Percentiles rank a stretch among this genome's conserved stretches.
Conservation (phyloP, 768 basidiomycete genomes). For the Infundibulicybe gibba region DNA sequence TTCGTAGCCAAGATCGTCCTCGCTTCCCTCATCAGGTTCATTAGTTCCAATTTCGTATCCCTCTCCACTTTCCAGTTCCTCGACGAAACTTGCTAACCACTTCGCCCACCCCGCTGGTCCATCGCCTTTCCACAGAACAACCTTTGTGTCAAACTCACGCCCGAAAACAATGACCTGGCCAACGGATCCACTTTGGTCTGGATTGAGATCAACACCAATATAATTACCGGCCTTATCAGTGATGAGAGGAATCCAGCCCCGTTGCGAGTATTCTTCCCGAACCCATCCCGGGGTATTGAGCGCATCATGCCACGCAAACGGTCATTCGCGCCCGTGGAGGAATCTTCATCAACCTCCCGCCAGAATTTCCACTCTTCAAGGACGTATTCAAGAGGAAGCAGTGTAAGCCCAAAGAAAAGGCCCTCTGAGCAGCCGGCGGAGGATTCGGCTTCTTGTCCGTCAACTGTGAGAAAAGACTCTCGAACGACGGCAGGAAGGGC, state of each 20-base stretch:
- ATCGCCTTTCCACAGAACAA: conserved; percentile 91
- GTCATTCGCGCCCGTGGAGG: conserved; percentile 76
- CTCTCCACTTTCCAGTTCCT: conserved; percentile 89
- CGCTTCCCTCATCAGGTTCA: conserved; percentile 66
- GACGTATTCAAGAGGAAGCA: conserved; percentile 90
- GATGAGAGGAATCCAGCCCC: conserved; percentile 96
- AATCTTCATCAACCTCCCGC: conserved; percentile 90
- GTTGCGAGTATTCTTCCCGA: conserved; percentile 83
- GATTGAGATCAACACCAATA: conserved; percentile 92
- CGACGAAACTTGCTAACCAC: conserved; percentile 88
- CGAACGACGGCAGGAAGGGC: conserved; percentile 82
- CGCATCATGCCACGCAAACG: conserved; percentile 75
- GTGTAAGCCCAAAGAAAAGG: conserved; percentile 92
- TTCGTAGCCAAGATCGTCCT: conserved; percentile 84
- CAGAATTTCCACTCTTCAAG: conserved; percentile 96
- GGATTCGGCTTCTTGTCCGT: conserved; percentile 93
- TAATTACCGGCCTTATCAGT: conserved; percentile 96
- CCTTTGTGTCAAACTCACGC: conserved; percentile 98
- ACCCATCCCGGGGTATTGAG: conserved; percentile 91
- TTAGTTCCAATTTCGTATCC: conserved; percentile 74
- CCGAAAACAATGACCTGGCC: conserved; percentile 99
- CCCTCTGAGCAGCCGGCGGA: conserved; percentile 86
- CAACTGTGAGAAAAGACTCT: conserved; percentile 83
- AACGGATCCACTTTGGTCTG: conserved; percentile 64
- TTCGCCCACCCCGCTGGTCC: conserved; percentile 91